Evolutionary conservation across 139 green algal genomes (phyloP), one percentile per base, ranked within the genome.

Genomic region (Coelastrella sp.): DNA sequence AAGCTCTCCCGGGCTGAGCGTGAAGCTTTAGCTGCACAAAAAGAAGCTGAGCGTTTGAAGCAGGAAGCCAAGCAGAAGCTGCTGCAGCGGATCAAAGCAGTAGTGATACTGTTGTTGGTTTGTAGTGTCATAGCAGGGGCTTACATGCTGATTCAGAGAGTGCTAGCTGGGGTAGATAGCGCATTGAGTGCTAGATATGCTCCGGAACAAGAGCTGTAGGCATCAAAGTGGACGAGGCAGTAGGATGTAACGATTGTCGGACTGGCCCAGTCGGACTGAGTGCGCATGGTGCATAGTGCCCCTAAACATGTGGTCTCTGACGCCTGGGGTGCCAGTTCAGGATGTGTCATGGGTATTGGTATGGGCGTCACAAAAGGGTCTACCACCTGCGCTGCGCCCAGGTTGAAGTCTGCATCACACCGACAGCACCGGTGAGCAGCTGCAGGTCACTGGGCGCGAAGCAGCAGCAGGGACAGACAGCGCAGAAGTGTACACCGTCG

Each of bases 1-100:
- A 88, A 88, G 82, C 73, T 93, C 8, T 85, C 60, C 2, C 66
- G 91, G 1, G 91, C 89, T 23, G 91, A 94, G 89, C 80, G 91
- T 0, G 91, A 94, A 73, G 91, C 91, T 7, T 23, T 90, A 22
- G 91, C 91, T 59, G 88, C 80, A 13, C 17, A 65, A 57, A 78
- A 64, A 4, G 91, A 91, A 65, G 91, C 73, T 65, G 88, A 89
- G 64, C 79, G 85, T 54, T 74, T 73, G 5, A 19, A 56, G 64
- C 17, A 91, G 77, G 83, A 93, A 83, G 76, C 82, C 58, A 23
- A 20, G 78, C 61, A 64, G 7, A 20, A 71, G 23, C 8, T 94
- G 2, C 19, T 86, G 61, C 66, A 71, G 17, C 10, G 47, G 7
- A 56, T 68, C 4, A 61, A 90, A 66, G 64, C 93, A 61, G 83